phyloP scores from a whole-genome alignment of 202 grass and related monocot genomes.

The Hordeum pubiflorum region DNA sequence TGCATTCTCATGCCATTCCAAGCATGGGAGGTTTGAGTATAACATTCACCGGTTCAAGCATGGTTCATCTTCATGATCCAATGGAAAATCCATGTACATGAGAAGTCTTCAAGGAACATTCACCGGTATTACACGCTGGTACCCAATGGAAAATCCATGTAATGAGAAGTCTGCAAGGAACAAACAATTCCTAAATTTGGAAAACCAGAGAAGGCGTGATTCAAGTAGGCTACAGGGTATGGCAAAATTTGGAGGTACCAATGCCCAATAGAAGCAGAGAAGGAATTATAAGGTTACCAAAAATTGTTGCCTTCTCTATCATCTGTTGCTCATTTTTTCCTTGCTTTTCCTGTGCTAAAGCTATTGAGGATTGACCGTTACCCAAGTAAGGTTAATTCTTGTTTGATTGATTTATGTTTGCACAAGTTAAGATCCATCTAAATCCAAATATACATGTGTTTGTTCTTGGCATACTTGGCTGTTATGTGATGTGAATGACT shows the following conservation, averaged over 20 bases:
- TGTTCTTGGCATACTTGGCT: background rate
- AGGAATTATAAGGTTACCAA: background rate
- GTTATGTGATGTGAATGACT: conserved; percentile 12
- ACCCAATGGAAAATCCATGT: too few species aligned
- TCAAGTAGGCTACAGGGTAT: background rate
- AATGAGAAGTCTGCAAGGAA: background rate
- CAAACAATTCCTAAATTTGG: background rate
- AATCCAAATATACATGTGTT: background rate
- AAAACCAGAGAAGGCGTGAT: background rate
- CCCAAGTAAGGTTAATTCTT: background rate
- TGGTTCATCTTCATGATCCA: too few species aligned
- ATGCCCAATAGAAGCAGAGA: background rate
- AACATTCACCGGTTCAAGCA: too few species aligned
- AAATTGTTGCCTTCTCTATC: background rate
- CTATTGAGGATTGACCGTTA: background rate
- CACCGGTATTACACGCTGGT: too few species aligned
- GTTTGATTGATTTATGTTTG: background rate
- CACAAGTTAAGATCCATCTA: background rate
- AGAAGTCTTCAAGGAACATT: background rate
- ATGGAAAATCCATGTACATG: background rate
- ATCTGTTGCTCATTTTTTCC: background rate
- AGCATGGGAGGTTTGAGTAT: too few species aligned
- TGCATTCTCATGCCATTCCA: too few species aligned
- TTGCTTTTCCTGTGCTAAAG: background rate
- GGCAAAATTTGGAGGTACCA: background rate